Evolutionary conservation across 192 early-diverging fungal genomes (phyloP), one percentile per base, ranked within the genome.

Genomic region (Umbelopsis isabellina): DNA sequence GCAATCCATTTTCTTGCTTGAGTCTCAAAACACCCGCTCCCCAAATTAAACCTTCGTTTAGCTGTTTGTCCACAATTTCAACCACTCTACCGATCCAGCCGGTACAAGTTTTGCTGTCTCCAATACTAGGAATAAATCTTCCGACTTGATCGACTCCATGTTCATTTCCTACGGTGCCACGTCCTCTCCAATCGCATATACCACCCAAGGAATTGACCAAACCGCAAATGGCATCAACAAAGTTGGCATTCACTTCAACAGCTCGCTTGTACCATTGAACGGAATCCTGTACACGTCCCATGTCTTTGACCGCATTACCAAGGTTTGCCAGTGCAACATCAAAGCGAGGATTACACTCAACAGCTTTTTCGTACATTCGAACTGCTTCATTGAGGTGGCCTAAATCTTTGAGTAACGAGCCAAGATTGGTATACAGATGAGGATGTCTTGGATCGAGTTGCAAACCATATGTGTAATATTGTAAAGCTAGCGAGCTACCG

Each of bases 391-490:
- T 81, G 67, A 95, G 80, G 50, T 93, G 89, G 6, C 95, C 95
- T 69, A 91, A 87, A 70, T 97, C 95, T 79, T 97, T 97, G 25
- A 96, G 84, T 20, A 95, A 82, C 25, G 93, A 95, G 3, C 95
- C 95, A 27, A 97, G 82, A 72, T 97, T 97, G n/a, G 95, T 97
- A 83, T 93, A 94, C 47, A 97, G 78, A 72, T 97, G 95, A 49
- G 94, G 92, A 69, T 97, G 95, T 35, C 84, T 82, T 35, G 84
- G 83, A 65, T 97, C 94, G 21, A 96, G 83, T 46, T 81, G 81
- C 48, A 97, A 84, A 12, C 95, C 95, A 68, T 93, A 89, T 70
- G 91, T 90, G 75, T 97, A 97, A 83, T 91, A 97, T 78, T 90
- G 85, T 64, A 95, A 83, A 0, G 94, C 90, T 49, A 95, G 79